Evolutionary conservation across 768 basidiomycete species (phyloP).

Genomic region (Leucogyrophana mollusca): DNA sequence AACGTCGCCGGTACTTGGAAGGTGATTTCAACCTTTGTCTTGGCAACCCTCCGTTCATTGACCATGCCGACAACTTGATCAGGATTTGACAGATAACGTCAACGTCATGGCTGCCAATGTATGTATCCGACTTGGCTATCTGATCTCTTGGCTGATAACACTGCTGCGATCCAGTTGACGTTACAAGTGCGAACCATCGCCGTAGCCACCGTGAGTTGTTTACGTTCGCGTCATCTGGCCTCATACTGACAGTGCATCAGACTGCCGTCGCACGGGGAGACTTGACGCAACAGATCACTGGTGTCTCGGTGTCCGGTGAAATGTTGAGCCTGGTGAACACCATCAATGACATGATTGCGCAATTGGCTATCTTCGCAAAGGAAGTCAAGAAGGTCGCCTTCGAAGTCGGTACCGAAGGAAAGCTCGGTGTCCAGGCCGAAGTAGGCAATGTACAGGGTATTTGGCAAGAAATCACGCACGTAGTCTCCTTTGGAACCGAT

Average conservation of each 20-base stretch:
- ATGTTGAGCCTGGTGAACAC: slow-evolving; percentile 96
- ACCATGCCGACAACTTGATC: slow-evolving; percentile 18
- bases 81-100: slow-evolving; percentile 91
- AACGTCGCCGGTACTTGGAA: slow-evolving; percentile 98
- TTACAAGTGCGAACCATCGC: slow-evolving; percentile 93
- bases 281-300: slow-evolving; percentile 89
- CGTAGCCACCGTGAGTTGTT: slow-evolving; percentile 72
- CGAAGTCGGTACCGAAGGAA: slow-evolving; percentile 98
- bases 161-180: slow-evolving; percentile 59
- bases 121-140: slow-evolving; percentile 11
- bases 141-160: not conserved
- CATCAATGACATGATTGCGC: slow-evolving; percentile 87
- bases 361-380: slow-evolving; percentile 66
- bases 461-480: slow-evolving; percentile 98
- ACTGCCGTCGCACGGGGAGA: slow-evolving; percentile 95
- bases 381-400: slow-evolving; percentile 94
- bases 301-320: slow-evolving; percentile 92
- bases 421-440: slow-evolving; percentile 95
- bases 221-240: not conserved
- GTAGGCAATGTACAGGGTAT: slow-evolving; percentile 96
- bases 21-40: slow-evolving; percentile 25
- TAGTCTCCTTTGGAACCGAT: slow-evolving; percentile 10
- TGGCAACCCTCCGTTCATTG: not conserved
- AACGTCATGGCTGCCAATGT: slow-evolving; percentile 95
- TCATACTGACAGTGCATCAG: slow-evolving; percentile 27